Conservation (phyloP, 345 rosid genomes). For the Syzygium aromaticum region DNA sequence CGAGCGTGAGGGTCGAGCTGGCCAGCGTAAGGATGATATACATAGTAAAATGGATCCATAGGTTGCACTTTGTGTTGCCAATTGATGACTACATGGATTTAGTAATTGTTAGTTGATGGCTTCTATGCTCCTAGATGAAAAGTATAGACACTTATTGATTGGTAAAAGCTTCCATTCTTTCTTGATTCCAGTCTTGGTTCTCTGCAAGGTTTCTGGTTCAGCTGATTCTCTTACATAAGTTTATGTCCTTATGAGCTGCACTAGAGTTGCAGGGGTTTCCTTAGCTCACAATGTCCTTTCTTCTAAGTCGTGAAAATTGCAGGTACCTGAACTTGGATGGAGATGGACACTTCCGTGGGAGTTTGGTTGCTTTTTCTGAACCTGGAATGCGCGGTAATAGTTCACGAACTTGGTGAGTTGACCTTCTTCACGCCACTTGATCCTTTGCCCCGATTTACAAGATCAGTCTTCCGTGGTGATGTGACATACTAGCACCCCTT, state of each 20-base stretch:
- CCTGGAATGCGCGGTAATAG: neutral
- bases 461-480: neutral
- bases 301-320: slow-evolving; percentile 24
- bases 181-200: neutral
- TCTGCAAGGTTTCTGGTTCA: neutral
- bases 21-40: slow-evolving; percentile 16
- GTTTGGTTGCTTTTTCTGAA: neutral
- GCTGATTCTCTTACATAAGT: neutral
- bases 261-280: slow-evolving; percentile 1
- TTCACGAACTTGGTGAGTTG: neutral
- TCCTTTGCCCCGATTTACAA: neutral
- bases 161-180: neutral
- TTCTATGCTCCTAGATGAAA: slow-evolving; percentile 11
- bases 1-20: slow-evolving; percentile 9
- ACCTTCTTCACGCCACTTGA: neutral
- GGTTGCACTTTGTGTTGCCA: slow-evolving; percentile 2
- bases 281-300: neutral
- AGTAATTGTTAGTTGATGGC: slow-evolving; percentile 2
- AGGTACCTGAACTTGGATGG: slow-evolving; percentile 12
- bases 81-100: slow-evolving; percentile 4
- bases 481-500: neutral
- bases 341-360: neutral
- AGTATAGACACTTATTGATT: neutral
- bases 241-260: neutral
- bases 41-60: slow-evolving; percentile 15